These are phyloP conservation scores for Lecanicillium sp. DNA, from an alignment of 2,329 filamentous ascomycete genomes.

Conservation along the genomic window DNA sequence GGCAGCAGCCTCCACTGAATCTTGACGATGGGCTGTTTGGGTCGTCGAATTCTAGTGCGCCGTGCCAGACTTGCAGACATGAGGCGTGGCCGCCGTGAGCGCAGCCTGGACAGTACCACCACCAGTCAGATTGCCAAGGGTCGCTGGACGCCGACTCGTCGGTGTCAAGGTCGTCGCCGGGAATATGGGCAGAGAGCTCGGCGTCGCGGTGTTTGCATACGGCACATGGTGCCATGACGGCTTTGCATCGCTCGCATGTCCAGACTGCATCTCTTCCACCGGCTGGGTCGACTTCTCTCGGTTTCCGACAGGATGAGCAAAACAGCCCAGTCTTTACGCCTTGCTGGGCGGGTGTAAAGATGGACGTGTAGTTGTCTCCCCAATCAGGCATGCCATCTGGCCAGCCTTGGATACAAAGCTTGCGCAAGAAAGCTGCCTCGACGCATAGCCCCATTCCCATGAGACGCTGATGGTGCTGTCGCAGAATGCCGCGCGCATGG, in stretches of 20 bases:
- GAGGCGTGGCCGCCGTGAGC: conserved; percentile 54
- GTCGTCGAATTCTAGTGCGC: conserved; percentile 20
- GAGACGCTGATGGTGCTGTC: conserved; percentile 52
- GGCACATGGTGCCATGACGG: conserved; percentile 47
- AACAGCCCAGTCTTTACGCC: conserved; percentile 44
- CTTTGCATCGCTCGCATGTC: conserved; percentile 48
- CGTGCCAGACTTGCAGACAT: conserved; percentile 53
- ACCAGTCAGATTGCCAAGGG: conserved; percentile 29
- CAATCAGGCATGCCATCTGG: conserved; percentile 40
- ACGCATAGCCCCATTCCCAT: conserved; percentile 51
- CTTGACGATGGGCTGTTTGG: conserved; percentile 15
- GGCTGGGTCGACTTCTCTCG: conserved; percentile 43
- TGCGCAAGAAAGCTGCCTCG: conserved; percentile 52
- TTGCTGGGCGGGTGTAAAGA: conserved; percentile 47
- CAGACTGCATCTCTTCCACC: conserved; percentile 39
- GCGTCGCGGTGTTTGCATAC: conserved; percentile 48
- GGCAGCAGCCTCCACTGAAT: conserved; percentile 50
- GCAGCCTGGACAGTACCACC: conserved; percentile 58
- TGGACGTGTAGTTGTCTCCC: conserved; percentile 45
- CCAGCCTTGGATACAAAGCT: conserved; percentile 51
- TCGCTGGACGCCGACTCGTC: conserved; percentile 13
- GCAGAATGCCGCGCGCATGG: conserved; percentile 47
- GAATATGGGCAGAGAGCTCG: conserved; percentile 31
- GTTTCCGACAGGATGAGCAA: conserved; percentile 48
- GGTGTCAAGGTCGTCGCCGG: conserved; percentile 20